Evolutionary conservation across 2,329 filamentous ascomycete genomes (phyloP).

Genomic region (Tolypocladium tundrense): DNA sequence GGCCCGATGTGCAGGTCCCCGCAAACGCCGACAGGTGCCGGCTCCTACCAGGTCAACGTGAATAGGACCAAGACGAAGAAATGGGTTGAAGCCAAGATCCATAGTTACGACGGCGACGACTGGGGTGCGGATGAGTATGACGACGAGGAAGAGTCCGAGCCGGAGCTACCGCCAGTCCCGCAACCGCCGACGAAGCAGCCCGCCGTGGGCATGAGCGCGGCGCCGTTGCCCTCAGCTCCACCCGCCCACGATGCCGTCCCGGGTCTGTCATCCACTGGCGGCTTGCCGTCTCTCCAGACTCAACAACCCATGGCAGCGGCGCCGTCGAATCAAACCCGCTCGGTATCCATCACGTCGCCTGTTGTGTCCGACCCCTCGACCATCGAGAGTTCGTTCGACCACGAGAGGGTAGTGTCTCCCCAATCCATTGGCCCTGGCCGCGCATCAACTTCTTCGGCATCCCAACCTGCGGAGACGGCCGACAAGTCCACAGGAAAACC

Average conservation of each 20-base stretch:
- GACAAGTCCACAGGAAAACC: conserved; percentile 27
- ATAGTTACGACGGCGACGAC: conserved; percentile 85
- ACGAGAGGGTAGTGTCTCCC: background rate
- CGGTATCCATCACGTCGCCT: conserved; percentile 1
- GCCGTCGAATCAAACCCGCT: background rate
- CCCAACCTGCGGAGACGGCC: background rate
- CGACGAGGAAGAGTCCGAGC: conserved; percentile 32
- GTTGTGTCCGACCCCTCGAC: background rate
- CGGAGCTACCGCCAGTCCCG: conserved; percentile 9
- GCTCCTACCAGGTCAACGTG: conserved; percentile 69
- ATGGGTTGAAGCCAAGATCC: conserved; percentile 84
- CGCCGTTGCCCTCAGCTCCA: background rate
- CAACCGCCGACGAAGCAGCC: background rate
- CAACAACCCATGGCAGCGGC: background rate
- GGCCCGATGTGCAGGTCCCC: conserved; percentile 14
- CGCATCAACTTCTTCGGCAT: background rate
- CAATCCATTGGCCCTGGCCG: background rate
- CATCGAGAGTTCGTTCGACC: conserved; percentile 9
- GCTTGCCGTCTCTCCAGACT: conserved; percentile 5
- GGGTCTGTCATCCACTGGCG: background rate
- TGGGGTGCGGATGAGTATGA: conserved; percentile 70
- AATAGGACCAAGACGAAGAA: conserved; percentile 85
- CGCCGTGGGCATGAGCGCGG: background rate
- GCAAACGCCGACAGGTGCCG: conserved; percentile 19
- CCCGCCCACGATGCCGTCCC: background rate